Evolutionary conservation across 176 grass and related monocot genomes (phyloP), one percentile per base, ranked within the genome.

Genomic region (Oryza glumipatula): DNA sequence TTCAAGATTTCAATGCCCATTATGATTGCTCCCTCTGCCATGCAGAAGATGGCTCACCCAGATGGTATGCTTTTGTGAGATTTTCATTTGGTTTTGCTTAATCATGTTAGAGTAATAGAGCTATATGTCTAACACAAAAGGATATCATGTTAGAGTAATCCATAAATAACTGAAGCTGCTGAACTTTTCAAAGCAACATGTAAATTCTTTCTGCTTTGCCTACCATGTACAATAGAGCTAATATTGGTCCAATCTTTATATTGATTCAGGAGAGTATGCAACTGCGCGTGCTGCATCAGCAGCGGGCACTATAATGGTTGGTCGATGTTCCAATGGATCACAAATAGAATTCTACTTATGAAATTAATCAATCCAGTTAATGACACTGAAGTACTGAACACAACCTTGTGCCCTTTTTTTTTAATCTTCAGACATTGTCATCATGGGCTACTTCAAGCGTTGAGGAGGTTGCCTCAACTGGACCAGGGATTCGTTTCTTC

Each of bases 1-100:
- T 98, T 95, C 86, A 98, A 95, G 80, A 90, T 98, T 67, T 98
- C 96, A 19, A 98, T 98, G 96, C 93, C 96, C 41, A 98, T 98
- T 79, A 92, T 98, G 96, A 79, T 98, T 79, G 89, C 96, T 47
- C 96, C 96, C 9, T 80, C 96, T 89, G 96, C 96, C 64, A 48
- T 99, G 15, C 96, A 99, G 78, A 99, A 96, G 88, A 99, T 99
- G 96, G 96, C 96, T 36, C 96, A 99, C 68, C 96, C 93, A 36
- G 96, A 99, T 46, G 96, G 96, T 99, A 88, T 41, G 52, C 6
- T 48, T 33, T 14, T 33, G 54, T 32, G 63, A 45, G 9, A 19
- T 17, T 66, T 66, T 51, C 26, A 28, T 47, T 26, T 47, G 1
- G 6, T 52, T 61, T 76, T 26, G 11, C 21, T 43, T 67, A 67